Conservation (phyloP, 805 yeast genomes). For the Candida ponderosae region DNA sequence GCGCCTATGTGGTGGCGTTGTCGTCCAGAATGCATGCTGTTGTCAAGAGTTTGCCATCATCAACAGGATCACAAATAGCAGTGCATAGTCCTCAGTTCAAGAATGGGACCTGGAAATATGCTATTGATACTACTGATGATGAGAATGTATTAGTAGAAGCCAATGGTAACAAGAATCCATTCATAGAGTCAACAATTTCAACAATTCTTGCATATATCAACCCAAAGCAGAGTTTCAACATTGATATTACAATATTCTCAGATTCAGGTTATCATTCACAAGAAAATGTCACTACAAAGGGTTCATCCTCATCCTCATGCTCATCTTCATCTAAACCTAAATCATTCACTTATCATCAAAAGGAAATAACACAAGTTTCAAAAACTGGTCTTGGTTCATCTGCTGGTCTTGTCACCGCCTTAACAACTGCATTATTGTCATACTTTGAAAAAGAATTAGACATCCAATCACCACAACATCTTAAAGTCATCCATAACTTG, state of each 20-base stretch:
- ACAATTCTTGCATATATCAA: slow-evolving; percentile 47
- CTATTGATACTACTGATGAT: slow-evolving; percentile 14
- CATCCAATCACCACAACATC: slow-evolving; percentile 13
- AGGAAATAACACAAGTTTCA: slow-evolving; percentile 62
- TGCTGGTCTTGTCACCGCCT: slow-evolving; percentile 83
- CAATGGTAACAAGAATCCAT: slow-evolving; percentile 51
- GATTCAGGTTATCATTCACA: slow-evolving; percentile 90
- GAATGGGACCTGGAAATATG: slow-evolving; percentile 63
- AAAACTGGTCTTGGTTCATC: slow-evolving; percentile 96
- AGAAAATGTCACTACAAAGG: slow-evolving; percentile 29
- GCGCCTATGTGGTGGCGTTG: slow-evolving; percentile 77
- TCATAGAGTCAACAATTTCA: slow-evolving; percentile 55
- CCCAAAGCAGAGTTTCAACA: slow-evolving; percentile 18
- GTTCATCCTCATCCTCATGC: slow-evolving; percentile 26
- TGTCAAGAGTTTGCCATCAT: slow-evolving; percentile 17
- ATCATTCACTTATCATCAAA: slow-evolving; percentile 51
- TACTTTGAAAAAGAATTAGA: slow-evolving; percentile 31
- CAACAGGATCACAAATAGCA: slow-evolving; percentile 22
- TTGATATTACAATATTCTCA: slow-evolving; percentile 60
- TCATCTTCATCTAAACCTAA: too few species aligned
- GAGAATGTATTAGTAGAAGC: slow-evolving; percentile 18
- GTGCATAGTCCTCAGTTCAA: slow-evolving; percentile 73
- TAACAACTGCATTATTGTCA: slow-evolving; percentile 61
- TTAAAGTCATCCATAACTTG: slow-evolving; percentile 59
- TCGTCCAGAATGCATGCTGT: slow-evolving; percentile 87